A percentile compares a stretch with the other conserved stretches of the same genome.
Evolutionary conservation across 78 protist species (phyloP).

Genomic region (Pigoraptor vietnamica): DNA sequence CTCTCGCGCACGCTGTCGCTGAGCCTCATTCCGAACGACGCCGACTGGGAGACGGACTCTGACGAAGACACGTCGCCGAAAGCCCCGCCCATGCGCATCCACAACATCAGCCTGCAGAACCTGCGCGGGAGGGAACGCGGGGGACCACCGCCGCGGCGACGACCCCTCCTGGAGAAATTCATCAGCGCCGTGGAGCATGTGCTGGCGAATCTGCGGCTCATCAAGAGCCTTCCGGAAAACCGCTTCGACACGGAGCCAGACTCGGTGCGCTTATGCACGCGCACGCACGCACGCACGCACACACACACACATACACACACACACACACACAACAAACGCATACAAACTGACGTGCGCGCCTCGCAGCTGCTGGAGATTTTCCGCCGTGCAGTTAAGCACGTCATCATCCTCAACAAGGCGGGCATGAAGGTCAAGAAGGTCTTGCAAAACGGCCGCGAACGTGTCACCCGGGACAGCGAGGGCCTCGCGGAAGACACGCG

Average conservation of each 20-base stretch:
- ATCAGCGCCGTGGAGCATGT: not conserved
- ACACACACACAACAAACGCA: not conserved
- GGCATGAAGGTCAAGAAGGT: not conserved
- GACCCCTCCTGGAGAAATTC: not conserved
- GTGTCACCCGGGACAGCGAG: not conserved
- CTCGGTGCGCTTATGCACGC: too few relatives aligned
- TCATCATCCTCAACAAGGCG: not conserved
- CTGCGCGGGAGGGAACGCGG: too few relatives aligned
- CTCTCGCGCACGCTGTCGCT: not conserved
- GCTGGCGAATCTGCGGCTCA: not conserved
- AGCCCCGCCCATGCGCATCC: too few relatives aligned
- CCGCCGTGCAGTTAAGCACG: not conserved
- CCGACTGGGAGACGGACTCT: not conserved
- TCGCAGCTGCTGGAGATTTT: not conserved
- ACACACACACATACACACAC: too few relatives aligned
- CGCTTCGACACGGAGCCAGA: not conserved
- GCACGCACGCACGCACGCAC: too few relatives aligned
- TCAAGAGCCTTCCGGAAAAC: not conserved
- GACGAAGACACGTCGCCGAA: too few relatives aligned
- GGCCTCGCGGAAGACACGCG: not conserved
- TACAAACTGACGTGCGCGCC: too few relatives aligned
- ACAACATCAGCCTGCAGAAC: too few relatives aligned
- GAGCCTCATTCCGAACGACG: not conserved
- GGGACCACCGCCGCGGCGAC: not conserved
- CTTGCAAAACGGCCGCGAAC: not conserved